Conservation (phyloP, 177 flowering plant genomes). For the Vitis hybrid region DNA sequence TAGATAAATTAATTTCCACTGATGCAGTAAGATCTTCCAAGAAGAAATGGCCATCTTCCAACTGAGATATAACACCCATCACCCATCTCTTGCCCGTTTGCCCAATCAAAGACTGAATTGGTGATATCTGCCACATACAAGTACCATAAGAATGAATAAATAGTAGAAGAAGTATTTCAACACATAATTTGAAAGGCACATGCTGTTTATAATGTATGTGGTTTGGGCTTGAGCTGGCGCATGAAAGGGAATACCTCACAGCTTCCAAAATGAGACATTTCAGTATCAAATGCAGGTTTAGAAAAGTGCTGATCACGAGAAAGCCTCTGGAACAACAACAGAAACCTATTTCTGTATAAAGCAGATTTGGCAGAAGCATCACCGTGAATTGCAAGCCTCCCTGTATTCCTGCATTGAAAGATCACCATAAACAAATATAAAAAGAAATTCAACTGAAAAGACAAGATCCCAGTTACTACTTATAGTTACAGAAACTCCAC, state of each 20-base stretch:
- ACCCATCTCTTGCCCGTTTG: conserved; percentile 84
- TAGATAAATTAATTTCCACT: conserved; percentile 73
- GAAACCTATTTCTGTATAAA: conserved; percentile 81
- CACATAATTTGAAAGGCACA: not conserved
- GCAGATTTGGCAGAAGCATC: conserved; percentile 82
- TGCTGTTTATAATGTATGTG: not conserved
- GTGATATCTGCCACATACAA: conserved; percentile 62
- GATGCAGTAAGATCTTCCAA: conserved; percentile 96
- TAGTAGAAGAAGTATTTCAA: not conserved
- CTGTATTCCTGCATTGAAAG: conserved; percentile 49
- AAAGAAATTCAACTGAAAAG: no score
- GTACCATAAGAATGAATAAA: not conserved
- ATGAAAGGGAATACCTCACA: conserved; percentile 60
- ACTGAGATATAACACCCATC: conserved; percentile 94
- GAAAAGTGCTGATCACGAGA: conserved; percentile 79
- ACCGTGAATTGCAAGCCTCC: conserved; percentile 76
- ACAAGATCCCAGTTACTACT: no score
- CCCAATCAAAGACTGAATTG: conserved; percentile 86
- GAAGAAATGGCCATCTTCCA: conserved; percentile 97
- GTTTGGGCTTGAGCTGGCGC: no score
- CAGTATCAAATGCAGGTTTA: conserved; percentile 75
- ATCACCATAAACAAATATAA: not conserved
- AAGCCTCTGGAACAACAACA: conserved; percentile 78
- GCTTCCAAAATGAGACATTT: conserved; percentile 45
- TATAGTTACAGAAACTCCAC: no score